Evolutionary conservation across 2,329 filamentous ascomycete genomes (phyloP).

Genomic region (Fusarium sp.): DNA sequence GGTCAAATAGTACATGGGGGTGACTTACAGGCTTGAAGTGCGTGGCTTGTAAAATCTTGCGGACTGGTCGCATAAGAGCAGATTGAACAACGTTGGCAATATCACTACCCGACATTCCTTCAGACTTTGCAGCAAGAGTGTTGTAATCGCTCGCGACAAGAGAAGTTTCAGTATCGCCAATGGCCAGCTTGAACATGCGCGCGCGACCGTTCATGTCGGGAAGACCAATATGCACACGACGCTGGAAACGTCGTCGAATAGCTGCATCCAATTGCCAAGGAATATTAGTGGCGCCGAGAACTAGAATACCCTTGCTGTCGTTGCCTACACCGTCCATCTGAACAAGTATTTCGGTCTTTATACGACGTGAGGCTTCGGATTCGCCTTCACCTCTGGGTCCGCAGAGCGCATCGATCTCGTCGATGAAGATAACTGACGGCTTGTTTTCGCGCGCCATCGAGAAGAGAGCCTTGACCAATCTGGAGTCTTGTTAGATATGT

Average conservation of each 20-base stretch:
- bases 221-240: conserved; percentile 93
- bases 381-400: conserved; percentile 94
- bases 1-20: no score
- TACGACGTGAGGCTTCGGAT: conserved; percentile 95
- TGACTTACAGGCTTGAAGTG: conserved; percentile 89
- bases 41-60: conserved; percentile 96
- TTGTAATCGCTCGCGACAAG: conserved; percentile 83
- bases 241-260: conserved; percentile 95
- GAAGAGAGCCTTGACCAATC: conserved; percentile 95
- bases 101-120: conserved; percentile 96
- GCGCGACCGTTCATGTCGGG: conserved; percentile 89
- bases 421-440: conserved; percentile 98
- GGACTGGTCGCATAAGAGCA: conserved; percentile 95
- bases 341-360: conserved; percentile 98
- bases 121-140: conserved; percentile 82
- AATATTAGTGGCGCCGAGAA: conserved; percentile 97
- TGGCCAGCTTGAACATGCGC: conserved; percentile 93
- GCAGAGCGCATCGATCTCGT: conserved; percentile 96
- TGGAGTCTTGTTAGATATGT: conserved; percentile 54
- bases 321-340: conserved; percentile 99
- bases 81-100: conserved; percentile 96
- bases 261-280: conserved; percentile 98
- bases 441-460: conserved; percentile 98
- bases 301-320: conserved; percentile 92
- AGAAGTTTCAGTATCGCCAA: conserved; percentile 93